Percentiles rank a stretch among this genome's conserved stretches.
Evolutionary conservation across 2,329 filamentous ascomycete species (phyloP).

Genomic region (Ploettnerulaceae sp.): DNA sequence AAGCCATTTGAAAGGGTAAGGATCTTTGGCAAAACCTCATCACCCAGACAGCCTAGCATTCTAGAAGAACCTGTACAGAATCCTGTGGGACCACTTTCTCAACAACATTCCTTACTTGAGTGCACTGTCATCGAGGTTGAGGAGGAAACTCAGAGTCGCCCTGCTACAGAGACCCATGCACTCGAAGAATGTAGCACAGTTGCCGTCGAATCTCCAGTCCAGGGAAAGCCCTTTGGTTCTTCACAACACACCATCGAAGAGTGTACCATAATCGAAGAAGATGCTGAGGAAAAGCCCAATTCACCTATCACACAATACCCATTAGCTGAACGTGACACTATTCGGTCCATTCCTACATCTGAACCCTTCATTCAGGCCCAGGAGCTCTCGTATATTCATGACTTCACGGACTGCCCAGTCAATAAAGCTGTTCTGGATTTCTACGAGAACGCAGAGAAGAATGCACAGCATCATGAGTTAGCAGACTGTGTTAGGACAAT

Average conservation of each 20-base stretch:
- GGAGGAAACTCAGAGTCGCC: background rate
- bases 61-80: background rate
- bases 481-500: slow-evolving; percentile 2
- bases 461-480: slow-evolving; percentile 4
- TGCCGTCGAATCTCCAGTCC: background rate
- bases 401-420: slow-evolving; percentile 25
- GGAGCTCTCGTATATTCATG: slow-evolving; percentile 28
- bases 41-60: background rate
- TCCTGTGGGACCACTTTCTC: background rate
- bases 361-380: background rate
- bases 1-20: background rate
- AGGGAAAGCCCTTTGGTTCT: background rate
- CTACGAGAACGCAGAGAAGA: slow-evolving; percentile 23
- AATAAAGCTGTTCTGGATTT: slow-evolving; percentile 26
- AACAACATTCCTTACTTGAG: background rate
- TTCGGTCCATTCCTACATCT: background rate
- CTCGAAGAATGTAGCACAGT: background rate
- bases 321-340: slow-evolving; percentile 2
- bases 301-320: background rate
- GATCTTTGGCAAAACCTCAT: slow-evolving; percentile 5
- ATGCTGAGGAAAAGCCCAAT: background rate
- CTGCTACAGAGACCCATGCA: background rate
- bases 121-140: background rate
- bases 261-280: background rate
- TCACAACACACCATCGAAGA: background rate